Conservation (phyloP, 164 flowering plant genomes). For the Macadamia integrifolia region DNA sequence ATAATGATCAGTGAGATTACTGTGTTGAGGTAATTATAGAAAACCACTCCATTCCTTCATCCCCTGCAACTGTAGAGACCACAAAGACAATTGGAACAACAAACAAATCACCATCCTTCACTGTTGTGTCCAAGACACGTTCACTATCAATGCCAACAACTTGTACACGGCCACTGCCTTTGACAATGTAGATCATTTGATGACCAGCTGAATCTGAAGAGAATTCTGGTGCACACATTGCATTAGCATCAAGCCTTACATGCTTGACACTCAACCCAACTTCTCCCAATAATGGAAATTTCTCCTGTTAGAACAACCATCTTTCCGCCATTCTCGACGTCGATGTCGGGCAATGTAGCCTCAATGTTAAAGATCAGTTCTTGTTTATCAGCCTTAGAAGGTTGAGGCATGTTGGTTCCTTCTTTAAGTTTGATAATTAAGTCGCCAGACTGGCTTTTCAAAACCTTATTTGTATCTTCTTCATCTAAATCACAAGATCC, state of each 20-base stretch:
- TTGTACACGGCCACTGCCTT: constrained; percentile 68
- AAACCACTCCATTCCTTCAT: constrained; percentile 41
- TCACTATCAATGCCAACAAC: constrained; percentile 59
- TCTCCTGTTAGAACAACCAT: constrained; percentile 45
- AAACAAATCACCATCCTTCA: constrained; percentile 47
- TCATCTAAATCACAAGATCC: constrained; percentile 53
- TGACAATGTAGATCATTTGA: constrained; percentile 54
- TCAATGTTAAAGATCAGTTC: constrained; percentile 43
- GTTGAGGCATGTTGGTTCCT: constrained; percentile 38
- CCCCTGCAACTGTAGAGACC: constrained; percentile 44
- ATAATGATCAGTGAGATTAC: no score
- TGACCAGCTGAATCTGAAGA: constrained; percentile 57
- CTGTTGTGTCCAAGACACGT: constrained; percentile 40
- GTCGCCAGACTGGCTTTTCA: constrained; percentile 32
- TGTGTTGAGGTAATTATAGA: no score
- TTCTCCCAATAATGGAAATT: constrained; percentile 54
- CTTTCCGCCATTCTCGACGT: constrained; percentile 47
- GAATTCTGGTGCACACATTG: constrained; percentile 56
- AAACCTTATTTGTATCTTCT: constrained; percentile 33
- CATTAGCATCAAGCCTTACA: constrained; percentile 47
- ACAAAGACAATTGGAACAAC: constrained; percentile 58
- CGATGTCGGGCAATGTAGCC: constrained; percentile 52
- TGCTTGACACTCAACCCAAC: constrained; percentile 64
- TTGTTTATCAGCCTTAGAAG: constrained; percentile 29
- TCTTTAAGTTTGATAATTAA: constrained; percentile 46